Conservation (phyloP, 225 moss, liverwort and hornwort genomes). For the Pseudoscleropodium purum region DNA sequence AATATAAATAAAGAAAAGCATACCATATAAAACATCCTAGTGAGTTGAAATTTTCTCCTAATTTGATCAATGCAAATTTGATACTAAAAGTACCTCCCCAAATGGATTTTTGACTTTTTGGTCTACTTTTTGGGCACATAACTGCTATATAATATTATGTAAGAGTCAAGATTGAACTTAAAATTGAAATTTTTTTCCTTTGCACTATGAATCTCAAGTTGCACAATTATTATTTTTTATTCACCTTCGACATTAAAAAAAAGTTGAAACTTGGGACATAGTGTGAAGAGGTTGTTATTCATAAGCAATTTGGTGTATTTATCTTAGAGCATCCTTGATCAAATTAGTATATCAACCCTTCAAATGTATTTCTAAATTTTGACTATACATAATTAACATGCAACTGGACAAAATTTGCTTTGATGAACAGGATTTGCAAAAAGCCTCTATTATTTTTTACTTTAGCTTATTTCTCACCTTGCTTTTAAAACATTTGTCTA, state of each 20-base stretch:
- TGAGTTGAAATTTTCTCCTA: too few species aligned
- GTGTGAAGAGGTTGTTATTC: background rate
- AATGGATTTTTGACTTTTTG: too few species aligned
- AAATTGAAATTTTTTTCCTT: background rate
- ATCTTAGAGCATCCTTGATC: background rate
- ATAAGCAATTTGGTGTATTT: background rate
- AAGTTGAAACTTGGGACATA: fast-evolving
- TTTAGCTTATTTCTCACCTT: background rate
- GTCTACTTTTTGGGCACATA: too few species aligned
- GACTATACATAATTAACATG: background rate
- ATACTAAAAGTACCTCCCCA: too few species aligned
- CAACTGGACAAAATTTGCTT: background rate
- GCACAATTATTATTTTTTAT: background rate
- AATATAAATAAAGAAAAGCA: too few species aligned
- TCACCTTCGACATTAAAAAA: background rate
- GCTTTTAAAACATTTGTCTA: background rate
- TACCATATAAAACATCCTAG: too few species aligned
- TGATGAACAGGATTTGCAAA: fast-evolving
- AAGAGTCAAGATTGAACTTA: background rate
- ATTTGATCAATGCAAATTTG: too few species aligned
- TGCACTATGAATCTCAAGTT: background rate
- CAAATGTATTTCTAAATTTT: background rate
- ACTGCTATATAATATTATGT: background rate
- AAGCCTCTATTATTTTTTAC: background rate
- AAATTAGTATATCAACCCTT: fast-evolving